Conservation (phyloP, 768 basidiomycete species). For the Hirschioporus abietinus region DNA sequence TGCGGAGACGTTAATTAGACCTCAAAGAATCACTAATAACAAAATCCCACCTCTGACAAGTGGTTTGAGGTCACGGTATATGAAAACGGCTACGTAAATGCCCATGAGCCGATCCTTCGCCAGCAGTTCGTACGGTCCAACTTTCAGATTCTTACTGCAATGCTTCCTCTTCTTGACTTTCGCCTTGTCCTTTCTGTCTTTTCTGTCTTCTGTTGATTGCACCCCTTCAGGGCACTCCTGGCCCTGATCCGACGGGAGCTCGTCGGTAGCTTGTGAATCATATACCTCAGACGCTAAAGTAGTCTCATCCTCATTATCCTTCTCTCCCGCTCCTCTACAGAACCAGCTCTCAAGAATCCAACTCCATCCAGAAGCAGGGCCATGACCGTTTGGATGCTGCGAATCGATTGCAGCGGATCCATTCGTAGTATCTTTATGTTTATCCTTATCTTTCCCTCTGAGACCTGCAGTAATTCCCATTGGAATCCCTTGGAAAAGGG, state of each 20-base stretch:
- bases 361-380: constrained; percentile 57
- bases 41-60: constrained; percentile 50
- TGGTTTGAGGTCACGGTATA: constrained; percentile 63
- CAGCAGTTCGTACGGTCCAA: constrained; percentile 79
- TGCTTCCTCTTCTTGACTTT: background rate
- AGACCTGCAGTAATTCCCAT: constrained; percentile 76
- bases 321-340: constrained; percentile 28
- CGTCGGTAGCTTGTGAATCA: constrained; percentile 12
- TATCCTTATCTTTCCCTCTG: constrained; percentile 55
- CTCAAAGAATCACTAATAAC: constrained; percentile 9
- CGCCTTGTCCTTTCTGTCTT: background rate
- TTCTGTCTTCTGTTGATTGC: background rate
- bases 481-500: constrained; percentile 50
- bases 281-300: background rate
- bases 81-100: constrained; percentile 71
- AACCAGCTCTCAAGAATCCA: constrained; percentile 73
- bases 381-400: background rate
- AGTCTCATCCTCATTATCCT: background rate
- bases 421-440: constrained; percentile 28
- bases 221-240: background rate
- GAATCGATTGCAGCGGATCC: constrained; percentile 12
- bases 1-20: background rate
- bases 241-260: background rate
- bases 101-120: constrained; percentile 92
- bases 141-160: constrained; percentile 37